phyloP scores from a whole-genome alignment of 441 rosid species.

The Adansonia grandidieri region DNA sequence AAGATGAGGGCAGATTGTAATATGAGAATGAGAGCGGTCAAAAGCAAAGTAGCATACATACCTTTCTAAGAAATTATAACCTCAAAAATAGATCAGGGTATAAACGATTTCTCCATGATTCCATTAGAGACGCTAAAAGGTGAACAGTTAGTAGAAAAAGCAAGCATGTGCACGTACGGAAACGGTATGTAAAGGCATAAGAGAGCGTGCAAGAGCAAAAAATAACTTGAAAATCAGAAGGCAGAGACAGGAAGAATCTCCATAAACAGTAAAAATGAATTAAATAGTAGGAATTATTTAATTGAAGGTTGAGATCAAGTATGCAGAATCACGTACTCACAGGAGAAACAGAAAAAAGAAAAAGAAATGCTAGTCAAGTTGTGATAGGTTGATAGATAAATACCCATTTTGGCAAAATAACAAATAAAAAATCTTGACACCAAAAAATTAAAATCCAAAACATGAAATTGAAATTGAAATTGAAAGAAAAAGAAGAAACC shows the following conservation, averaged over 20 bases:
- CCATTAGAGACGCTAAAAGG: not conserved
- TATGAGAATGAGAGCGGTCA: not conserved
- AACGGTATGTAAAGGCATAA: not conserved
- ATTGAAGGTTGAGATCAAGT: not conserved
- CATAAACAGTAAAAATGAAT: not conserved
- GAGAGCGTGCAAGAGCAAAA: not conserved
- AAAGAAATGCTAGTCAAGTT: not conserved
- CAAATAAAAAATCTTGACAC: not conserved
- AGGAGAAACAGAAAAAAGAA: not conserved
- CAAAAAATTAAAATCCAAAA: no score
- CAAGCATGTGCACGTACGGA: not conserved
- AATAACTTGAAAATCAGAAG: conserved; percentile 4
- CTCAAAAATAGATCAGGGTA: not conserved
- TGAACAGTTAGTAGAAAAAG: conserved; percentile 2
- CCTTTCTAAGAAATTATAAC: not conserved
- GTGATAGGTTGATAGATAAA: not conserved
- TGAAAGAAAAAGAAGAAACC: conserved; percentile 34
- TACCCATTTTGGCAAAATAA: not conserved
- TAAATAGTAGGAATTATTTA: conserved; percentile 4
- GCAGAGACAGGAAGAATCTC: conserved; percentile 20
- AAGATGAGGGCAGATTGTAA: not conserved
- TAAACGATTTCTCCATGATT: not conserved
- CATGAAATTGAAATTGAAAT: not conserved
- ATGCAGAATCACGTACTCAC: not conserved
- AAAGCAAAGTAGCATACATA: conserved; percentile 1